Evolutionary conservation across 257 asterid genomes (phyloP).

Genomic region (Solanum arcanum): DNA sequence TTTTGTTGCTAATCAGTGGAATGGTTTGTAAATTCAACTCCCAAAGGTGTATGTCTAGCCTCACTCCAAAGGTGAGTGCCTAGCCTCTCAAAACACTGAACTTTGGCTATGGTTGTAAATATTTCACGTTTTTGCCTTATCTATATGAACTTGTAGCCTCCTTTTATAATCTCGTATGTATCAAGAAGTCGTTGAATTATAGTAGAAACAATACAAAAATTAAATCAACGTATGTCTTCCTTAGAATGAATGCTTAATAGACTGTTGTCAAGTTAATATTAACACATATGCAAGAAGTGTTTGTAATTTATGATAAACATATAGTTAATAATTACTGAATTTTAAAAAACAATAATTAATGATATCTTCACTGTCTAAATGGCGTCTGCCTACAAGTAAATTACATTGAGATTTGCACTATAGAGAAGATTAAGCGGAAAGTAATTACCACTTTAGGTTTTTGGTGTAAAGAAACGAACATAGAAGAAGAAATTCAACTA

Average conservation of each 20-base stretch:
- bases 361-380: not conserved
- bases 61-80: not conserved
- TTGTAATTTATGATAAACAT: not conserved
- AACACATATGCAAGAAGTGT: not conserved
- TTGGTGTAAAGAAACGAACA: no score
- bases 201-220: not conserved
- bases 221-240: not conserved
- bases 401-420: no score
- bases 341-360: no score
- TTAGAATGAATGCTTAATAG: not conserved
- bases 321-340: not conserved
- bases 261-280: not conserved
- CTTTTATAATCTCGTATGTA: not conserved
- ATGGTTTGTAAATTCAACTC: conserved; percentile 29
- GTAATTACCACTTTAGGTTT: no score
- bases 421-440: no score
- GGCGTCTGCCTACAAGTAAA: not conserved
- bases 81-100: not conserved
- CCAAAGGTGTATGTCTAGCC: not conserved
- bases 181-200: not conserved
- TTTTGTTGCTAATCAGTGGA: conserved; percentile 53
- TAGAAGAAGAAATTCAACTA: no score
- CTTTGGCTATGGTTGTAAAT: not conserved
- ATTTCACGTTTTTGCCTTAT: not conserved
- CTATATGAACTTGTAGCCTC: not conserved